phyloP scores from a whole-genome alignment of 768 basidiomycete species.

The Cystobasidium ongulense region DNA sequence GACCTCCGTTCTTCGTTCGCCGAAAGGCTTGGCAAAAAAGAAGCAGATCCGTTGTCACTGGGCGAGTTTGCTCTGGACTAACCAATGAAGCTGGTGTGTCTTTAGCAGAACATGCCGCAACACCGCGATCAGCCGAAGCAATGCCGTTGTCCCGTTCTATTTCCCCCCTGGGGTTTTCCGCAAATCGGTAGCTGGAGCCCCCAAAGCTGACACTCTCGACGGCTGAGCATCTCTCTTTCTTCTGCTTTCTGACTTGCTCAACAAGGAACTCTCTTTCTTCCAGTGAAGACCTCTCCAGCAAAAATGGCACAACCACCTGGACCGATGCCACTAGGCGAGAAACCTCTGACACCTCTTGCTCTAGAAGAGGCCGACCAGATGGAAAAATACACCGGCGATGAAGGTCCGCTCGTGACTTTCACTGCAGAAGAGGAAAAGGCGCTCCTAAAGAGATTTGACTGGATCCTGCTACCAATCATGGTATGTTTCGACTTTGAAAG shows the following conservation, averaged over 20 bases:
- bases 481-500: neutral
- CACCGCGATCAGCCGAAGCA: neutral
- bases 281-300: neutral
- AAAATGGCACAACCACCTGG: slow-evolving; percentile 2
- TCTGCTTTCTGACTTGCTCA: neutral
- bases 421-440: slow-evolving; percentile 12
- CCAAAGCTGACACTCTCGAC: neutral
- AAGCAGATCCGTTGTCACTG: neutral
- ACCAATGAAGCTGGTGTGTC: neutral
- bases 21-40: neutral
- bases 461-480: neutral
- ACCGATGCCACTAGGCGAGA: neutral
- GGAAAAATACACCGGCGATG: neutral
- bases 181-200: neutral
- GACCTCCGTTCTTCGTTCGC: neutral
- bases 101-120: neutral
- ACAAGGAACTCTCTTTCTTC: neutral
- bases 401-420: neutral
- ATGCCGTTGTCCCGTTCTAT: neutral
- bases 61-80: neutral
- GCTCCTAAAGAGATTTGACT: neutral
- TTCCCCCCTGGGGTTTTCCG: neutral
- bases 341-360: neutral
- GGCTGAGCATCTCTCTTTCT: neutral
- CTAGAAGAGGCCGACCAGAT: neutral